These are phyloP conservation scores for Amylocystis lapponica DNA, from an alignment of 768 basidiomycete species.

Conservation along the genomic window DNA sequence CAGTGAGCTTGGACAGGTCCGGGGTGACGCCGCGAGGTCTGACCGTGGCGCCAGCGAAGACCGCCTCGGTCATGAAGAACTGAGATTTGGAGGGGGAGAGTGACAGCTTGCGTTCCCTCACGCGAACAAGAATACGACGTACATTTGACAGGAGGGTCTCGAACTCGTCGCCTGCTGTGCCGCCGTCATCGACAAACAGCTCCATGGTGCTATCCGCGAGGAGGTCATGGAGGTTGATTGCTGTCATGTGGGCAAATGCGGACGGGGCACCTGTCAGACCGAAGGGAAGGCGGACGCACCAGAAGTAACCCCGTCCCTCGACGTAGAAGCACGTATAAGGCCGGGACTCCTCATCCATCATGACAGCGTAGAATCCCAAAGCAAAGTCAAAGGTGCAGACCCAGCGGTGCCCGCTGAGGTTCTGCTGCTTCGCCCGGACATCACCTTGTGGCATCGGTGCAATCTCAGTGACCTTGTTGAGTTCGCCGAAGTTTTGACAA, in stretches of 20 bases:
- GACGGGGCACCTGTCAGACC: constrained; percentile 36
- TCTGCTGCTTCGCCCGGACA: constrained; percentile 33
- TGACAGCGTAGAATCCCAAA: constrained; percentile 28
- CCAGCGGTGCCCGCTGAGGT: constrained; percentile 31
- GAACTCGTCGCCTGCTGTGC: constrained; percentile 27
- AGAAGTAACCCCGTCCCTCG: constrained; percentile 32
- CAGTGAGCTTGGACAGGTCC: constrained; percentile 32
- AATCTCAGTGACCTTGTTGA: constrained; percentile 21
- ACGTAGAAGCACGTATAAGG: constrained; percentile 32
- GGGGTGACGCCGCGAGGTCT: constrained; percentile 29
- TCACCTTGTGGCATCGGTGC: constrained; percentile 26
- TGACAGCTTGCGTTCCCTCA: constrained; percentile 26
- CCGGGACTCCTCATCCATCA: constrained; percentile 6
- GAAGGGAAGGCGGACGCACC: constrained; percentile 33
- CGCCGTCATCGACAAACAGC: constrained; percentile 36
- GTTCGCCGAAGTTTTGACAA: constrained; percentile 31
- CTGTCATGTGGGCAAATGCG: constrained; percentile 23
- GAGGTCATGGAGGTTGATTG: constrained; percentile 6
- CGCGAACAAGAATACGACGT: constrained; percentile 19
- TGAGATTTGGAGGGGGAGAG: constrained; percentile 30
- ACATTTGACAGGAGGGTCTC: constrained; percentile 21
- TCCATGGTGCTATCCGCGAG: constrained; percentile 16
- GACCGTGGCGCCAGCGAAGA: constrained; percentile 31
- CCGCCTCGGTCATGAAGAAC: constrained; percentile 31
- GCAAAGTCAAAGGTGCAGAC: constrained; percentile 33